Evolutionary conservation across 2,329 filamentous ascomycete species (phyloP).

Genomic region (Emericellopsis cladophorae): DNA sequence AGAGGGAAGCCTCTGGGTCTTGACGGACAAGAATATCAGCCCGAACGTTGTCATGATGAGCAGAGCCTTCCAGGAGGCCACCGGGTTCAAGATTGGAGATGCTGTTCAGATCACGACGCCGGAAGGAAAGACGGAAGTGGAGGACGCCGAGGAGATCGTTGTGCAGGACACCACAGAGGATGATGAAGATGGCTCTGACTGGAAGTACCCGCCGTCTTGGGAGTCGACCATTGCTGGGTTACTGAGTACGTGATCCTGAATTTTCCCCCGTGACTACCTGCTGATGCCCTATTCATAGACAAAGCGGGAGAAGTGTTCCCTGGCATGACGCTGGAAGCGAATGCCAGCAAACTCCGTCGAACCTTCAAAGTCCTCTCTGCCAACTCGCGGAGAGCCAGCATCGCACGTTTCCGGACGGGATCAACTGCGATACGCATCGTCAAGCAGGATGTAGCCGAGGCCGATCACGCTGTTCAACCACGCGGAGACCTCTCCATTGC

Average conservation of each 20-base stretch:
- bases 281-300: slow-evolving; percentile 21
- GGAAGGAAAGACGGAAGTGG: slow-evolving; percentile 31
- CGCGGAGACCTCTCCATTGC: slow-evolving; percentile 27
- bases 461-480: slow-evolving; percentile 4
- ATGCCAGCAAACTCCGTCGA: slow-evolving; percentile 15
- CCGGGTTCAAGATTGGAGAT: slow-evolving; percentile 60
- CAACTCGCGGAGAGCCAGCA: slow-evolving; percentile 29
- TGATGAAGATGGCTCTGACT: slow-evolving; percentile 10
- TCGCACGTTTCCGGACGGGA: slow-evolving; percentile 28
- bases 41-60: slow-evolving; percentile 61
- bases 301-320: slow-evolving; percentile 56
- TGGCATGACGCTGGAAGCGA: slow-evolving; percentile 56
- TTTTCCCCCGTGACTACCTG: background rate
- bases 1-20: slow-evolving; percentile 36
- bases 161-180: slow-evolving; percentile 44
- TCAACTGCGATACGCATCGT: slow-evolving; percentile 25
- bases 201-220: background rate
- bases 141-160: slow-evolving; percentile 43
- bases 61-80: slow-evolving; percentile 58
- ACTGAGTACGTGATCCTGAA: background rate
- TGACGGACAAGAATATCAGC: slow-evolving; percentile 48
- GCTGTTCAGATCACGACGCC: slow-evolving; percentile 47
- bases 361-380: slow-evolving; percentile 46
- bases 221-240: background rate
- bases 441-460: slow-evolving; percentile 11